Evolutionary conservation across 1,284 basidiomycete genomes (phyloP).

Genomic region (Ceraceosorus bombacis): DNA sequence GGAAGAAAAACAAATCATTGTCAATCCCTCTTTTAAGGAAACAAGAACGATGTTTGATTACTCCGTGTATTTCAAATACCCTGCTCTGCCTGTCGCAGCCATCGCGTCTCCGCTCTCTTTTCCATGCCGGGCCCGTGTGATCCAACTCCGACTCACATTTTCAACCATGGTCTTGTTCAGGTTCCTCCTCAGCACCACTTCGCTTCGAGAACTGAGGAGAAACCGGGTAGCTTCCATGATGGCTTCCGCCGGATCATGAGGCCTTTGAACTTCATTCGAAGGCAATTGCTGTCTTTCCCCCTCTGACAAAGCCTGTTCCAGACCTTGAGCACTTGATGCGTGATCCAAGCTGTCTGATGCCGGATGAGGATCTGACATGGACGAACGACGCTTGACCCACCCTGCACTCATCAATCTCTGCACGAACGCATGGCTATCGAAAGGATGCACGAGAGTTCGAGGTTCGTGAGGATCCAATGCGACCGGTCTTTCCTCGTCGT

Average conservation of each 20-base stretch:
- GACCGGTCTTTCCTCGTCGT: background rate
- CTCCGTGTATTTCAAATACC: too few species aligned
- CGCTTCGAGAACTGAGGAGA: constrained; percentile 67
- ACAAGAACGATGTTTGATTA: too few species aligned
- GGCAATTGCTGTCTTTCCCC: background rate
- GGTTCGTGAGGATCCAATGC: background rate
- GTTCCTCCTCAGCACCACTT: constrained; percentile 65
- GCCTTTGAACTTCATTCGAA: background rate
- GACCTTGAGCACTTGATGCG: background rate
- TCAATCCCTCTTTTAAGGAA: too few species aligned
- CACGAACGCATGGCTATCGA: background rate
- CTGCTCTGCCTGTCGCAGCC: too few species aligned
- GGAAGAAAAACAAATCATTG: background rate
- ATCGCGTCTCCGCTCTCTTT: too few species aligned
- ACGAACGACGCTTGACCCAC: background rate
- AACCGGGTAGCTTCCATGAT: constrained; percentile 80
- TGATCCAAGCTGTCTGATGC: background rate
- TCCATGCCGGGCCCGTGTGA: too few species aligned
- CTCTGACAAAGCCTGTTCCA: too few species aligned
- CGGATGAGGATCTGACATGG: background rate
- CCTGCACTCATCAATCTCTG: background rate
- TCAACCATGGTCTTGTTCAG: constrained; percentile 78
- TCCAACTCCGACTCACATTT: constrained; percentile 60
- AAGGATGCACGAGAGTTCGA: background rate
- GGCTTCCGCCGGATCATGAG: constrained; percentile 43